phyloP scores from a whole-genome alignment of 2,329 filamentous ascomycete species.

The Penicillium digitatum region DNA sequence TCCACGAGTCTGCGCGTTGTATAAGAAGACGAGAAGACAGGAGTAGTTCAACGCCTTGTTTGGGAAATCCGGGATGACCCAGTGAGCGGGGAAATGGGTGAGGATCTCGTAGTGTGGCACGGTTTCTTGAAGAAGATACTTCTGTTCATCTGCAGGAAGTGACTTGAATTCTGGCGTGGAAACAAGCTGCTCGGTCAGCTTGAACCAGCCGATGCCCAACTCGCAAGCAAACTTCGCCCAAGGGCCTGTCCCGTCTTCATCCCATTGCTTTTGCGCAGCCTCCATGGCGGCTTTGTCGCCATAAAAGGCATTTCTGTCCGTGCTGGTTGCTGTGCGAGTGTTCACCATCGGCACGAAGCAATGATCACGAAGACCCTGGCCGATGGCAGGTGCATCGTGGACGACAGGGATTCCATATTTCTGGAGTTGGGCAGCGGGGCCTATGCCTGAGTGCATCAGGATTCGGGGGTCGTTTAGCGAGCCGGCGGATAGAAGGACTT shows the following conservation, averaged over 20 bases:
- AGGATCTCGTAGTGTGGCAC: constrained; percentile 58
- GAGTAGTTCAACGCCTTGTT: constrained; percentile 42
- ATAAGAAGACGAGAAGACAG: constrained; percentile 47
- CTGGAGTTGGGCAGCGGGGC: constrained; percentile 8
- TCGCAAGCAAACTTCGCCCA: constrained; percentile 35
- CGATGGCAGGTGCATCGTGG: constrained; percentile 17
- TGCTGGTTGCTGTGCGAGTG: constrained; percentile 6
- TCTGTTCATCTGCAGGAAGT: constrained; percentile 45
- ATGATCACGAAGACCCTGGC: constrained; percentile 21
- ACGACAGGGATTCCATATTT: constrained; percentile 13
- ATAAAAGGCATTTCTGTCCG: constrained; percentile 6
- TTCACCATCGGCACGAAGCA: constrained; percentile 15
- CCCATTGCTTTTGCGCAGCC: constrained; percentile 41
- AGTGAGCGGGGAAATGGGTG: constrained; percentile 48
- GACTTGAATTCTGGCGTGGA: constrained; percentile 49
- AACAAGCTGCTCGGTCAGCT: constrained; percentile 39
- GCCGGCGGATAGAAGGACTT: constrained; percentile 19
- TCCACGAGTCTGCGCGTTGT: constrained; percentile 54
- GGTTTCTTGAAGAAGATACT: constrained; percentile 47
- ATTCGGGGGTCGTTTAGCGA: constrained; percentile 16
- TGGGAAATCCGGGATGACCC: constrained; percentile 39
- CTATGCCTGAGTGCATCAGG: constrained; percentile 14
- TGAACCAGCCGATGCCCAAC: constrained; percentile 41
- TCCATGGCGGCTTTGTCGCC: constrained; percentile 17
- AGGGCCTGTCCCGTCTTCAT: constrained; percentile 41